A percentile compares a stretch with the other conserved stretches of the same genome.
These are phyloP conservation scores for Acanthochlamys bracteata DNA, from an alignment of 106 monocot species.

Conservation along the genomic window DNA sequence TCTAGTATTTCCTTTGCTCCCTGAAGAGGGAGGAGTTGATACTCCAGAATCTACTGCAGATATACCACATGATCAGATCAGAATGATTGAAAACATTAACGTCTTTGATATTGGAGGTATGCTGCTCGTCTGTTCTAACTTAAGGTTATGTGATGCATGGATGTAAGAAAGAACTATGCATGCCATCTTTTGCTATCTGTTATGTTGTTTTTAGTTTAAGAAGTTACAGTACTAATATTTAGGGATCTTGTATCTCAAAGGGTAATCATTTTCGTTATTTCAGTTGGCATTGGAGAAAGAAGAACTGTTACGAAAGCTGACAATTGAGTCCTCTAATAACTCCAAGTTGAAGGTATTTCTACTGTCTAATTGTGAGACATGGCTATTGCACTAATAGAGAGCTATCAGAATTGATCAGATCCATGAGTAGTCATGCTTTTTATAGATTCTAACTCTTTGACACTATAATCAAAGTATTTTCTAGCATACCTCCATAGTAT, in stretches of 20 bases:
- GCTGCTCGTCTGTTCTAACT: not conserved
- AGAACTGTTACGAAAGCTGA: constrained; percentile 51
- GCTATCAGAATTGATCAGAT: no score
- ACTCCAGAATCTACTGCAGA: constrained; percentile 21
- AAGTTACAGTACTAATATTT: not conserved
- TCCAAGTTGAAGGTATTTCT: constrained; percentile 75
- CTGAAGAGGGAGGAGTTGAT: constrained; percentile 13
- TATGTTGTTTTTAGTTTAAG: not conserved
- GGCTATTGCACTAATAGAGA: not conserved
- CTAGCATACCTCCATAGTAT: no score
- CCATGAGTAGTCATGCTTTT: no score
- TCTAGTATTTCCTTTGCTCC: constrained; percentile 14
- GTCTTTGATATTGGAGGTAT: constrained; percentile 84
- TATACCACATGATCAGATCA: constrained; percentile 66
- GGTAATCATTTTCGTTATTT: not conserved
- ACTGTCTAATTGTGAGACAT: not conserved
- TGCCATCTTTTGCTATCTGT: not conserved
- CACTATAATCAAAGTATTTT: no score
- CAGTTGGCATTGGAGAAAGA: constrained; percentile 83
- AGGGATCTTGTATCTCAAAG: not conserved
- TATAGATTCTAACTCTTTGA: no score
- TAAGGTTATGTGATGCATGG: no score
- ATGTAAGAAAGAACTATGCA: no score
- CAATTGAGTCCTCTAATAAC: constrained; percentile 54
- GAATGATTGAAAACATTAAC: constrained; percentile 82